Percentiles rank a stretch among this genome's conserved stretches.
phyloP scores from a whole-genome alignment of 306 rosid genomes.

The Hylodesmum podocarpum region DNA sequence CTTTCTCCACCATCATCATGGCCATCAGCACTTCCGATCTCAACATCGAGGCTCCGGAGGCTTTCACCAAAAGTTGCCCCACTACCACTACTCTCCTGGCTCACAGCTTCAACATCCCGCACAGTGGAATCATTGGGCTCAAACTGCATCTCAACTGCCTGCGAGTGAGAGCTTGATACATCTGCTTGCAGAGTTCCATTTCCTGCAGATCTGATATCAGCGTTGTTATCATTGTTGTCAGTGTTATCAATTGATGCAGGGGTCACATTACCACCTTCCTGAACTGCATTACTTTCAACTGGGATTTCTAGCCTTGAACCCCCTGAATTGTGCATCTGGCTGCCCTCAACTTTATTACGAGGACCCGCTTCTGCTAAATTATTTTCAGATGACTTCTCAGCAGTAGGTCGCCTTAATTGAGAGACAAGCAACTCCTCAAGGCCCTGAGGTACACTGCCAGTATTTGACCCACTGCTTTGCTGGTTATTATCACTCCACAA shows the following conservation, averaged over 20 bases:
- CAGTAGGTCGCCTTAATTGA: constrained; percentile 74
- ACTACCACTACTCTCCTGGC: constrained; percentile 98
- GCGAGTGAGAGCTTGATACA: constrained; percentile 49
- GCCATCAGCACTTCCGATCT: constrained; percentile 97
- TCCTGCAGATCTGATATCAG: constrained; percentile 51
- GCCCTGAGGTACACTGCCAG: constrained; percentile 71
- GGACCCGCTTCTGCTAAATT: constrained; percentile 41
- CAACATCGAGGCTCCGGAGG: constrained; percentile 96
- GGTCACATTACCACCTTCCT: constrained; percentile 43
- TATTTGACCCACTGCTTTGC: constrained; percentile 72
- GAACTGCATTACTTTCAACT: constrained; percentile 51
- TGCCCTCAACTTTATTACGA: constrained; percentile 48
- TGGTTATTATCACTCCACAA: constrained; percentile 81
- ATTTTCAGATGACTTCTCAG: constrained; percentile 63
- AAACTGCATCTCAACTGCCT: constrained; percentile 83
- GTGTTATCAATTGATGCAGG: constrained; percentile 37
- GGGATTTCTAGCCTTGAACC: constrained; percentile 50
- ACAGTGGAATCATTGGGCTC: constrained; percentile 73
- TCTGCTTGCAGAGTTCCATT: constrained; percentile 54
- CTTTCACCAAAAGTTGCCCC: constrained; percentile 98
- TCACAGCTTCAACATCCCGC: constrained; percentile 95
- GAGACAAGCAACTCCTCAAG: constrained; percentile 88
- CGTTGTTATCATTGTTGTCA: constrained; percentile 35
- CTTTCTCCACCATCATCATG: constrained; percentile 95
- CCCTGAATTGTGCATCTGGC: constrained; percentile 53